Conservation (phyloP, 23 red algal species). For the Gracilaria gracilis region DNA sequence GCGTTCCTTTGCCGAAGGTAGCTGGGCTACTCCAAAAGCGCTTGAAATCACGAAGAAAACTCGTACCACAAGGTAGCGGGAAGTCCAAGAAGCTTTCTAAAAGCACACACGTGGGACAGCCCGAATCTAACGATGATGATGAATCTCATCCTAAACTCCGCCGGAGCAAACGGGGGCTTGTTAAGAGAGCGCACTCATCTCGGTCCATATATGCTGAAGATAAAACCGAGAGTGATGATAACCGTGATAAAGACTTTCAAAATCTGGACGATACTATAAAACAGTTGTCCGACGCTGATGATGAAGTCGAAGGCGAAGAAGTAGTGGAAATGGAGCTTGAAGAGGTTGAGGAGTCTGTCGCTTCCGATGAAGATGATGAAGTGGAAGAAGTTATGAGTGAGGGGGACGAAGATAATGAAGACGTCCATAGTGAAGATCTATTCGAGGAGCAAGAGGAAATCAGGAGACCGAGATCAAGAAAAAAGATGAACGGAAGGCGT, state of each 20-base stretch:
- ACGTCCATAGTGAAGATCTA: conserved; percentile 18
- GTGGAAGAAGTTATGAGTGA: conserved; percentile 1
- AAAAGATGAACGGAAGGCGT: conserved; percentile 26
- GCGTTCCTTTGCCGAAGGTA: conserved; percentile 11
- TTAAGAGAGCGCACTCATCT: neutral
- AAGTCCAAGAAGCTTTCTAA: neutral
- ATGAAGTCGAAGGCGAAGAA: conserved; percentile 12
- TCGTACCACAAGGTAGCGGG: neutral
- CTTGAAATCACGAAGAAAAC: neutral
- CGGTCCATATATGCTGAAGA: neutral
- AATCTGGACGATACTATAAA: conserved; percentile 8
- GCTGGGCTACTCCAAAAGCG: neutral
- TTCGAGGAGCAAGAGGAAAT: neutral
- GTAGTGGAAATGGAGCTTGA: conserved; percentile 27
- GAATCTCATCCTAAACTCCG: neutral
- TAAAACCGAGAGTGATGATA: neutral
- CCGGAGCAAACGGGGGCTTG: conserved; percentile 3
- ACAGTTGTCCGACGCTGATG: conserved; percentile 12
- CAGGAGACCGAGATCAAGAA: conserved; percentile 2
- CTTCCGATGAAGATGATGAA: conserved; percentile 30
- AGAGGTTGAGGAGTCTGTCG: conserved; percentile 22
- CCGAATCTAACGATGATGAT: neutral
- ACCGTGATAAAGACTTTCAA: neutral
- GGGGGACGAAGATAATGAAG: conserved; percentile 33
- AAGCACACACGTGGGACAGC: neutral